These are phyloP conservation scores for Penicillium pulvis DNA, from an alignment of 495 filamentous ascomycete species.

Conservation along the genomic window DNA sequence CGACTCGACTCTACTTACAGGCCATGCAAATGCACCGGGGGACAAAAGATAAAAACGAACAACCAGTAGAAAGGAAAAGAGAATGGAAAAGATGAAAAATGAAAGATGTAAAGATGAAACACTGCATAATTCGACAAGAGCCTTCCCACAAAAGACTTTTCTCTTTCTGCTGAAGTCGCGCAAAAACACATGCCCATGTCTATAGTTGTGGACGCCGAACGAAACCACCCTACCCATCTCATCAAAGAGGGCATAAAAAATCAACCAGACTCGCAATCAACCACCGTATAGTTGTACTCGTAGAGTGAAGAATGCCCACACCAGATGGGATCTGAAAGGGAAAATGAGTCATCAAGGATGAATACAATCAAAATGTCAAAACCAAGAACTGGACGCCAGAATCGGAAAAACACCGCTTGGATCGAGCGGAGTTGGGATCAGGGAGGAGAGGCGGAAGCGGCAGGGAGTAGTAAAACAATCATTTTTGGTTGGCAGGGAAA, in stretches of 20 bases:
- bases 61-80: conserved; percentile 21
- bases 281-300: conserved; percentile 33
- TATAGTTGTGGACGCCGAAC: conserved; percentile 49
- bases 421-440: conserved; percentile 15
- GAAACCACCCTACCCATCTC: conserved; percentile 43
- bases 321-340: conserved; percentile 28
- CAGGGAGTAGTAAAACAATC: neutral
- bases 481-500: conserved; percentile 1
- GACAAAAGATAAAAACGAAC: conserved; percentile 20
- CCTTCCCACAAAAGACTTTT: conserved; percentile 36
- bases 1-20: conserved; percentile 29
- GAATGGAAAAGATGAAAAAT: conserved; percentile 19
- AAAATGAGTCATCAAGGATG: conserved; percentile 28
- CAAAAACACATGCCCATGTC: conserved; percentile 50
- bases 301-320: conserved; percentile 37
- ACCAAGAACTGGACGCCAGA: conserved; percentile 18
- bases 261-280: conserved; percentile 32
- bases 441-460: neutral
- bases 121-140: conserved; percentile 29
- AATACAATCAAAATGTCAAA: conserved; percentile 21
- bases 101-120: conserved; percentile 16
- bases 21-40: conserved; percentile 32
- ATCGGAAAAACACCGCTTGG: conserved; percentile 24
- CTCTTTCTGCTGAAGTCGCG: conserved; percentile 28
- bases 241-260: conserved; percentile 29